Conservation (phyloP, 305 asterid species). For the Fraxinus velutina region DNA sequence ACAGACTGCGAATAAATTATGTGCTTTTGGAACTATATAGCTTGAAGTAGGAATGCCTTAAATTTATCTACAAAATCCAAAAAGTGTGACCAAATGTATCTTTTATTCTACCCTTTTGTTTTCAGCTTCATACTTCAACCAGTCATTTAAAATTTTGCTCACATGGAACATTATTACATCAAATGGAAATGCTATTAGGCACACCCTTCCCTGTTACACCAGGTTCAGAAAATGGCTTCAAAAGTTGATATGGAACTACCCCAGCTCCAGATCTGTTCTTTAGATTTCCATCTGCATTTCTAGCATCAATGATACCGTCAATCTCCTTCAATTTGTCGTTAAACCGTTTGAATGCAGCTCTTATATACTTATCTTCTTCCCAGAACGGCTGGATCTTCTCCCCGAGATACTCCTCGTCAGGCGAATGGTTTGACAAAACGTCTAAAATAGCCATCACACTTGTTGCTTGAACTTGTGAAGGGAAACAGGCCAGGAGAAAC, state of each 20-base stretch:
- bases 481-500: constrained; percentile 48
- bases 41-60: not conserved
- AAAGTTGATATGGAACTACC: constrained; percentile 49
- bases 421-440: constrained; percentile 68
- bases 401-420: constrained; percentile 78
- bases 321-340: constrained; percentile 50
- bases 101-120: not conserved
- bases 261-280: constrained; percentile 66
- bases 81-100: not conserved
- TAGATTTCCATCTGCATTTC: constrained; percentile 32
- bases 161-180: constrained; percentile 1
- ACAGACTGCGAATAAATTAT: constrained; percentile 37
- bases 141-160: not conserved
- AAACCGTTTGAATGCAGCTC: constrained; percentile 48
- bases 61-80: not conserved
- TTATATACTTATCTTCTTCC: constrained; percentile 36
- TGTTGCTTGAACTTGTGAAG: constrained; percentile 66
- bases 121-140: not conserved
- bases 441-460: constrained; percentile 47
- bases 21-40: constrained; percentile 46
- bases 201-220: constrained; percentile 79
- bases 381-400: constrained; percentile 31
- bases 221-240: constrained; percentile 55
- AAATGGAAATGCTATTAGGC: constrained; percentile 77
- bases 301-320: constrained; percentile 58